phyloP scores from a whole-genome alignment of 2,329 filamentous ascomycete genomes.

The Zarea fungicola region DNA sequence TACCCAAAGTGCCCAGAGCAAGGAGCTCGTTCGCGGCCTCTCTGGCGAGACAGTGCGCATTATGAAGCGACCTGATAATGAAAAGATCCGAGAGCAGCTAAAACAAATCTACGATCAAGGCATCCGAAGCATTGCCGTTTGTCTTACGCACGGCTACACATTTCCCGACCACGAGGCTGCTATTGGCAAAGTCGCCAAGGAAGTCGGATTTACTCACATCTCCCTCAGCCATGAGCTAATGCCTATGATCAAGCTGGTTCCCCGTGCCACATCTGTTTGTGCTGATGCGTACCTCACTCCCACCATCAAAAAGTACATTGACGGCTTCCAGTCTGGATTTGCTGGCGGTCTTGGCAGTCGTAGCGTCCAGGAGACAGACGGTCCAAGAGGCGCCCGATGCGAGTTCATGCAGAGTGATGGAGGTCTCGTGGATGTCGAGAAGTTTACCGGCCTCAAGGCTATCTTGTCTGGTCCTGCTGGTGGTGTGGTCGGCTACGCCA shows the following conservation, averaged over 20 bases:
- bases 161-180: conserved; percentile 81
- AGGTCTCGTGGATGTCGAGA: conserved; percentile 65
- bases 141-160: conserved; percentile 88
- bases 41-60: conserved; percentile 67
- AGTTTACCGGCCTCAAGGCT: conserved; percentile 77
- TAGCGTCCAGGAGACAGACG: conserved; percentile 62
- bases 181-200: conserved; percentile 68
- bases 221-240: conserved; percentile 45
- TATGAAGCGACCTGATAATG: conserved; percentile 52
- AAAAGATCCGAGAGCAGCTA: conserved; percentile 52
- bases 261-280: conserved; percentile 38
- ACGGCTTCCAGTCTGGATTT: conserved; percentile 78
- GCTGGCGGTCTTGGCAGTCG: conserved; percentile 72
- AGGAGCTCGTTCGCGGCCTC: conserved; percentile 61
- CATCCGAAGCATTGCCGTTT: conserved; percentile 79
- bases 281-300: conserved; percentile 42
- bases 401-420: conserved; percentile 95
- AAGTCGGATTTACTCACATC: conserved; percentile 72
- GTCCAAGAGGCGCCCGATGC: conserved; percentile 68
- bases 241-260: conserved; percentile 41
- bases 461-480: conserved; percentile 90
- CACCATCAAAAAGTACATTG: conserved; percentile 41
- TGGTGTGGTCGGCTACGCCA: conserved; percentile 86
- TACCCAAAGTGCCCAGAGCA: conserved; percentile 39
- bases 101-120: conserved; percentile 59